Percentiles rank a stretch among this genome's conserved stretches.
phyloP scores from a whole-genome alignment of 345 rosid genomes.

The Aquilaria sinensis region DNA sequence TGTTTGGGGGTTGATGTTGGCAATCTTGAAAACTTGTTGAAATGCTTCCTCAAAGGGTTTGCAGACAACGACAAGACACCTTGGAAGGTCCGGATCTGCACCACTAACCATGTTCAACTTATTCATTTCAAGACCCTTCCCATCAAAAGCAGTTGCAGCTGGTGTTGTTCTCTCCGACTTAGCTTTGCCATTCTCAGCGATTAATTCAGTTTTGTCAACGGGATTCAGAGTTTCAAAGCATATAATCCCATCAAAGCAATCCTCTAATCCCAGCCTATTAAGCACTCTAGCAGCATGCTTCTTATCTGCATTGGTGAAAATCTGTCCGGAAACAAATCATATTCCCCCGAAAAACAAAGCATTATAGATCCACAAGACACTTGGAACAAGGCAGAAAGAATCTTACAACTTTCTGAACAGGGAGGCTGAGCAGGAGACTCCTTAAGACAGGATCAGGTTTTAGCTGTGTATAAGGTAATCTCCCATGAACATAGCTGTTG shows the following conservation, averaged over 20 bases:
- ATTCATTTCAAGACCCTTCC: conserved; percentile 30
- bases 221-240: conserved; percentile 88
- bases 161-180: too few species aligned
- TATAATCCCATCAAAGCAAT: conserved; percentile 79
- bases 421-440: conserved; percentile 73
- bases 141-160: neutral
- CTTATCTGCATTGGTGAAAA: conserved; percentile 85
- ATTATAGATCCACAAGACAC: conserved; percentile 1
- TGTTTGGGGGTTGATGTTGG: conserved; percentile 63
- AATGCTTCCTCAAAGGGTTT: conserved; percentile 83
- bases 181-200: conserved; percentile 14
- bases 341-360: neutral
- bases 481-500: conserved; percentile 85
- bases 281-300: conserved; percentile 69
- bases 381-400: neutral
- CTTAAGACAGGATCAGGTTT: conserved; percentile 86
- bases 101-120: conserved; percentile 27
- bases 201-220: conserved; percentile 18
- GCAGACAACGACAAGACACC: conserved; percentile 63
- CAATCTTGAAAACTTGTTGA: conserved; percentile 59
- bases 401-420: conserved; percentile 80
- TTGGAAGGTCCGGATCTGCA: conserved; percentile 36
- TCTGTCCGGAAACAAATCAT: conserved; percentile 22
- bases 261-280: conserved; percentile 78
- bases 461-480: conserved; percentile 65